Percentiles rank a stretch among this genome's conserved stretches.
phyloP scores from a whole-genome alignment of 164 flowering plant species.

The Amborella trichopoda region DNA sequence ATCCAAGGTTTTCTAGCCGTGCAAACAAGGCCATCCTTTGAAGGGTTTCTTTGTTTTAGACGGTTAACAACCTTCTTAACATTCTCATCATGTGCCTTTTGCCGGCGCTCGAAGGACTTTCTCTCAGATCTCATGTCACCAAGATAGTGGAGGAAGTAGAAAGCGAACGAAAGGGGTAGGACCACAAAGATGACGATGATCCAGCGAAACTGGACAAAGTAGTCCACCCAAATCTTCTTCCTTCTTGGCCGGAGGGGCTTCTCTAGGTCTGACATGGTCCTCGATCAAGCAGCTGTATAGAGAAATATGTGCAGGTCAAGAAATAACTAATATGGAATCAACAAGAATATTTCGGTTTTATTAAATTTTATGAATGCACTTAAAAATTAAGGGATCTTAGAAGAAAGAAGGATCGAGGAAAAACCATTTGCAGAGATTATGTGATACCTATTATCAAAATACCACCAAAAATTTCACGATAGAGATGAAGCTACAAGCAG shows the following conservation, averaged over 20 bases:
- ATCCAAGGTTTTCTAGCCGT: slow-evolving; percentile 97
- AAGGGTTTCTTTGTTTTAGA: slow-evolving; percentile 80
- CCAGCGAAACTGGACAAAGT: slow-evolving; percentile 84
- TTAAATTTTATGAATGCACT: too few relatives aligned
- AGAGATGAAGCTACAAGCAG: too few relatives aligned
- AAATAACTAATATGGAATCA: too few relatives aligned
- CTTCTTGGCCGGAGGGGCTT: slow-evolving; percentile 92
- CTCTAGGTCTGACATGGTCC: slow-evolving; percentile 70
- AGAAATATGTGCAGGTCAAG: neutral
- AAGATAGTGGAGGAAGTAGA: slow-evolving; percentile 80
- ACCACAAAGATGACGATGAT: slow-evolving; percentile 87
- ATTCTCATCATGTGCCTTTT: slow-evolving; percentile 94
- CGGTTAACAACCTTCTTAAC: slow-evolving; percentile 84
- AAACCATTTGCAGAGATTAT: too few relatives aligned
- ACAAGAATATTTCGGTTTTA: too few relatives aligned
- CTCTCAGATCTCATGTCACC: slow-evolving; percentile 83
- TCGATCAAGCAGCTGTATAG: slow-evolving; percentile 1
- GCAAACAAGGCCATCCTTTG: slow-evolving; percentile 95
- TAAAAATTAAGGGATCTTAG: too few relatives aligned
- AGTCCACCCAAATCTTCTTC: slow-evolving; percentile 91
- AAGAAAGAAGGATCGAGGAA: too few relatives aligned
- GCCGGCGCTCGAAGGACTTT: slow-evolving; percentile 83
- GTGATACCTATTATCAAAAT: too few relatives aligned
- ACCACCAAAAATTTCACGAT: too few relatives aligned
- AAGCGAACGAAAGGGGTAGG: slow-evolving; percentile 72